Evolutionary conservation across 805 yeast genomes (phyloP).

Genomic region (Yamadazyma philogaea): DNA sequence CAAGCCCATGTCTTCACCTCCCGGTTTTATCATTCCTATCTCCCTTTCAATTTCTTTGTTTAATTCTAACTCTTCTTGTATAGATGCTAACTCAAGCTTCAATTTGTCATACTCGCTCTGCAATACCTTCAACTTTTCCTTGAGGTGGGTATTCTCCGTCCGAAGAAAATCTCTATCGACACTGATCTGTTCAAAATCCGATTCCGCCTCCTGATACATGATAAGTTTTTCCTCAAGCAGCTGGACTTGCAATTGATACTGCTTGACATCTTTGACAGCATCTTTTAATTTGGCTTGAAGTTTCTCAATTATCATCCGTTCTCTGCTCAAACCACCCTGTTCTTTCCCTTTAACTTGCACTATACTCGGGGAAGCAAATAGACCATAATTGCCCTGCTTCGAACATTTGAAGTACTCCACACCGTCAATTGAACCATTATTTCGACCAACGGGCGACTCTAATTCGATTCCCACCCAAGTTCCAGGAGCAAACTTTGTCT

Average conservation of each 20-base stretch:
- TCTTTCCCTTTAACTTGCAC: constrained; percentile 1
- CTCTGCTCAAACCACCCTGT: neutral
- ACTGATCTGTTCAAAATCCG: constrained; percentile 23
- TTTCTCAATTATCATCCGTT: constrained; percentile 24
- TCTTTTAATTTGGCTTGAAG: constrained; percentile 46
- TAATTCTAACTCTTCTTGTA: constrained; percentile 36
- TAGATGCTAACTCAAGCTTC: constrained; percentile 25
- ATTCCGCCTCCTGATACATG: constrained; percentile 7
- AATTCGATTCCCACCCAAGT: constrained; percentile 51
- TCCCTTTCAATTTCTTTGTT: constrained; percentile 37
- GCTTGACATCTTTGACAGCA: constrained; percentile 24
- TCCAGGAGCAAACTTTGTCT: constrained; percentile 58
- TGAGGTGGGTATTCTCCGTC: constrained; percentile 30
- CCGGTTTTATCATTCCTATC: constrained; percentile 13
- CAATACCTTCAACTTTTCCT: constrained; percentile 22
- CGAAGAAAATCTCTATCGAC: constrained; percentile 46
- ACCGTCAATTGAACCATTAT: constrained; percentile 48
- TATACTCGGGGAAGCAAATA: constrained; percentile 38
- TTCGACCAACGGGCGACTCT: constrained; percentile 40
- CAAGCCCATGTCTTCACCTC: neutral
- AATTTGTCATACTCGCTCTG: constrained; percentile 28
- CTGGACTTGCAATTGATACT: constrained; percentile 18
- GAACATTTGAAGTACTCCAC: constrained; percentile 40
- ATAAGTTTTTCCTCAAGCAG: constrained; percentile 15
- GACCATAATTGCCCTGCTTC: constrained; percentile 36